Evolutionary conservation across 495 filamentous ascomycete species (phyloP).

Genomic region (Aspergillus saccharolyticus): DNA sequence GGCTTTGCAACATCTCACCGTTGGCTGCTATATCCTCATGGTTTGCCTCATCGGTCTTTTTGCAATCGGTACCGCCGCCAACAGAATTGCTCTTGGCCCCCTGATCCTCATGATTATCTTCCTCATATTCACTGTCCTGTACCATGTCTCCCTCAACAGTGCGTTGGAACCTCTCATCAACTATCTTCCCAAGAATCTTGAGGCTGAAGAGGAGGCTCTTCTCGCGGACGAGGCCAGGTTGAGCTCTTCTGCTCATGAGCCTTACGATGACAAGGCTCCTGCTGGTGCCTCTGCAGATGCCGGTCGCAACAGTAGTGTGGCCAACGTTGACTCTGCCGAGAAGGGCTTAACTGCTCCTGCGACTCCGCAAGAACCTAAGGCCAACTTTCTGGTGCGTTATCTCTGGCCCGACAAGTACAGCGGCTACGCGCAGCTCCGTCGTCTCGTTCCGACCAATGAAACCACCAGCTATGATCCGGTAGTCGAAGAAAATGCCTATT

Average conservation of each 20-base stretch:
- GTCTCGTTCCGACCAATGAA: constrained; percentile 59
- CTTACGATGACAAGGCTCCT: constrained; percentile 22
- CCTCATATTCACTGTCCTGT: constrained; percentile 73
- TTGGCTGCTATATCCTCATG: constrained; percentile 80
- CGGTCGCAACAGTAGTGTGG: constrained; percentile 29
- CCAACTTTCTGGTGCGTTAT: constrained; percentile 62
- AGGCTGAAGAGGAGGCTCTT: constrained; percentile 60
- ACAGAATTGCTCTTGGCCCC: constrained; percentile 61
- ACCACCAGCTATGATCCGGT: constrained; percentile 52
- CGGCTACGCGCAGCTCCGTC: constrained; percentile 67
- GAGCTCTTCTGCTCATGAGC: constrained; percentile 19
- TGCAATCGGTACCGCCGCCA: constrained; percentile 57
- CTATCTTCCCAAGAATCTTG: constrained; percentile 67
- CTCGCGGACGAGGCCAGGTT: constrained; percentile 35
- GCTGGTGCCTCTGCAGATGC: constrained; percentile 20
- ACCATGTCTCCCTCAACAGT: constrained; percentile 73
- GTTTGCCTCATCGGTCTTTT: constrained; percentile 90
- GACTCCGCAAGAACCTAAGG: constrained; percentile 41
- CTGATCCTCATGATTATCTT: constrained; percentile 78
- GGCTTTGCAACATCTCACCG: constrained; percentile 87
- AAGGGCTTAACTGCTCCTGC: constrained; percentile 27
- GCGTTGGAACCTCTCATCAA: constrained; percentile 76
- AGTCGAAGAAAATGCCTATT: constrained; percentile 65
- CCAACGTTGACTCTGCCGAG: constrained; percentile 32
- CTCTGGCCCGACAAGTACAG: constrained; percentile 72